Base-by-base conservation (phyloP, 108 stramenopile genomes). In the Epipyxis sp. region DNA sequence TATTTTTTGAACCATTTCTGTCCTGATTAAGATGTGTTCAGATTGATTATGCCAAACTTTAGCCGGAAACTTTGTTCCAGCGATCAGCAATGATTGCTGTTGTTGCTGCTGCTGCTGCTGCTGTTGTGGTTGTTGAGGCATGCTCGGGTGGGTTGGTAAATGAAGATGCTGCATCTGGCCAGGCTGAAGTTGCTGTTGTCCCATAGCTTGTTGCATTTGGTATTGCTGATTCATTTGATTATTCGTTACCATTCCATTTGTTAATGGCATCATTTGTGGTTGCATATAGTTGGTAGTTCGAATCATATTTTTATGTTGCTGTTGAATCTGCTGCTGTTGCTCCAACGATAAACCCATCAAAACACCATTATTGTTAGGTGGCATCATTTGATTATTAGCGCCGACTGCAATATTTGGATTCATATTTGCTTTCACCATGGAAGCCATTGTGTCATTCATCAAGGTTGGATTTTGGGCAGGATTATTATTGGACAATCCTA, bases 1-100 rank as follows among this genome's bases (percentile, higher is more conserved):
- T 82, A 91, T 94, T 37, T 29, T 25, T 65, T 65, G 30, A 13
- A 29, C 35, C 34, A 65, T 65, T 32, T 37, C 34, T 10, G 3
- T 6, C 34, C 25, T 65, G 27, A 6, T 32, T 32, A 6, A 6
- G 30, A 6, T 10, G 34, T 65, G 61, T 25, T 13, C 3, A 16
- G 20, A 3, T 25, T 16, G 6, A 65, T 20, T 50, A 20, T 65
- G 61, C 61, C 61, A 65, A 65, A 25, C 30, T 25, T 65, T 65
- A 6, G 61, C 46, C 13, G 46, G 20, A 20, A 6, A 13, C 46
- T 13, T 50, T 20, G 20, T 50, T 50, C 46, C 46, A 13, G 20
- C 46, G 20, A 20, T 13, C 46, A 13, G 46, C 13, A 20, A 6
- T 13, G 46, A 13, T 50, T 50, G 46, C 6, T 6, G 46, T 20